Conservation (phyloP, 306 rosid genomes). For the Vicia sativa region DNA sequence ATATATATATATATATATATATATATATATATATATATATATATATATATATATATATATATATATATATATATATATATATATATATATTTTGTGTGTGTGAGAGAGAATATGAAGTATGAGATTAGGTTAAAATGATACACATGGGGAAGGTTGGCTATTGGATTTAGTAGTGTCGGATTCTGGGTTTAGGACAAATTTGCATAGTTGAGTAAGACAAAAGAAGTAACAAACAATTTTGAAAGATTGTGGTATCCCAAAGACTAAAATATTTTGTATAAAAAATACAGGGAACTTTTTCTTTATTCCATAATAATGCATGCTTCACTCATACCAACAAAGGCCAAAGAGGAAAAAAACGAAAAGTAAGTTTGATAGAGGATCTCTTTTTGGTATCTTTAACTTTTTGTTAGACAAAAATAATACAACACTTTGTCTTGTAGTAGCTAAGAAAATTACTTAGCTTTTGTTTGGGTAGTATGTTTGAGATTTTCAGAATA, state of each 20-base stretch:
- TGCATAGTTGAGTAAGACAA: constrained; percentile 49
- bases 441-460: constrained; percentile 24
- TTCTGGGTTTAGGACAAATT: constrained; percentile 41
- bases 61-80: constrained; percentile 7
- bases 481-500: too few relatives aligned
- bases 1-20: constrained; percentile 17
- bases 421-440: constrained; percentile 48
- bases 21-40: constrained; percentile 9
- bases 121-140: constrained; percentile 45
- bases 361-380: constrained; percentile 32
- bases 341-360: constrained; percentile 20
- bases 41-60: constrained; percentile 19
- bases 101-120: neutral
- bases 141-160: constrained; percentile 57
- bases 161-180: constrained; percentile 59
- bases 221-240: constrained; percentile 48
- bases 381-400: constrained; percentile 35
- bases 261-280: constrained; percentile 17
- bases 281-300: neutral
- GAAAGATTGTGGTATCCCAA: constrained; percentile 45
- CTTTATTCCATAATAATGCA: constrained; percentile 39
- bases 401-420: constrained; percentile 43
- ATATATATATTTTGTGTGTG: neutral
- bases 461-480: too few relatives aligned
- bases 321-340: constrained; percentile 31